A percentile compares a stretch with the other conserved stretches of the same genome.
phyloP scores from a whole-genome alignment of 192 early-diverging fungal species.

The Umbelopsis sp. region DNA sequence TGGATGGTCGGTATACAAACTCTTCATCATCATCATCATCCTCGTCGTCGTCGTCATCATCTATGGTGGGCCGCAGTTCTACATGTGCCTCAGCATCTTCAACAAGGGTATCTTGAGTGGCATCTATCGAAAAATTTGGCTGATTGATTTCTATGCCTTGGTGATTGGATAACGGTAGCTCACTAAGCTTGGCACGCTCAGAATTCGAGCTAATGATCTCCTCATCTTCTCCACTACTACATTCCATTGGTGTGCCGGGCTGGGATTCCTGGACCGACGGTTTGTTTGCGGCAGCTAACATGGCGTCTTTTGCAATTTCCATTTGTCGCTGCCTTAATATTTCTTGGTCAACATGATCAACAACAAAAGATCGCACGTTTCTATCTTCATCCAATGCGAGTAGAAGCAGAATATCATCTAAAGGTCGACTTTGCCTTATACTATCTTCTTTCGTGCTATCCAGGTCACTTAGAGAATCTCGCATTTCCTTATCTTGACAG shows the following conservation, averaged over 20 bases:
- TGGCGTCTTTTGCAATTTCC: background rate
- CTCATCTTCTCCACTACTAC: constrained; percentile 26
- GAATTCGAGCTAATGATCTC: background rate
- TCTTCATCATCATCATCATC: constrained; percentile 38
- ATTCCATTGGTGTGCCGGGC: constrained; percentile 41
- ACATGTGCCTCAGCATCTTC: constrained; percentile 27
- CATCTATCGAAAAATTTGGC: background rate
- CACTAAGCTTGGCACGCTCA: constrained; percentile 23
- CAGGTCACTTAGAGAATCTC: constrained; percentile 10
- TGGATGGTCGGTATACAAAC: constrained; percentile 13
- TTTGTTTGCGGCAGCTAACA: constrained; percentile 12
- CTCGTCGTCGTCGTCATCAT: constrained; percentile 13
- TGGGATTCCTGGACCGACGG: constrained; percentile 25
- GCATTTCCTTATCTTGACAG: constrained; percentile 34
- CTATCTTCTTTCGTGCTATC: constrained; percentile 16
- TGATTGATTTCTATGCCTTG: constrained; percentile 19
- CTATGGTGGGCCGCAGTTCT: background rate
- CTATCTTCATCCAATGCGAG: constrained; percentile 19
- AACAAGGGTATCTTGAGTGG: constrained; percentile 17
- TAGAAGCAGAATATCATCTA: constrained; percentile 11
- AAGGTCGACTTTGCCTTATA: background rate
- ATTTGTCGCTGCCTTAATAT: background rate
- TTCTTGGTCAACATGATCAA: constrained; percentile 20
- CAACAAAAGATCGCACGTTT: constrained; percentile 19
- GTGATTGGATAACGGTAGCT: constrained; percentile 22